phyloP scores from a whole-genome alignment of 179 eudicot genomes.

The Beta macrorhiza region DNA sequence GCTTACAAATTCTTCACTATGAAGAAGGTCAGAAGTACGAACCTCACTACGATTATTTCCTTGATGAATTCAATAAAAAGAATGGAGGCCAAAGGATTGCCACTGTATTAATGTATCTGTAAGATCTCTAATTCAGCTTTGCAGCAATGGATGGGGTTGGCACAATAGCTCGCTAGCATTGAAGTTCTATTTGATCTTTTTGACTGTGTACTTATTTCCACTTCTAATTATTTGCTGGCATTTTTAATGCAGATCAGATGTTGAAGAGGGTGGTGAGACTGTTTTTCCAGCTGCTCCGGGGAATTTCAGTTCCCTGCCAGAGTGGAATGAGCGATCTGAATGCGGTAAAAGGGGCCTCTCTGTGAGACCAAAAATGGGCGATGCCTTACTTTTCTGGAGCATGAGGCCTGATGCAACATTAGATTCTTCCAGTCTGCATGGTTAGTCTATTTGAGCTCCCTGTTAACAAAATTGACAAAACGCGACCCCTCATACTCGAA shows the following conservation, averaged over 20 bases:
- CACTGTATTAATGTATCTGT: conserved; percentile 85
- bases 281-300: conserved; percentile 76
- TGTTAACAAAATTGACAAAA: background rate
- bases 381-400: conserved; percentile 93
- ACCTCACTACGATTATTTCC: conserved; percentile 88
- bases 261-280: conserved; percentile 98
- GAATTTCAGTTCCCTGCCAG: conserved; percentile 58
- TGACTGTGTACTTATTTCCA: background rate
- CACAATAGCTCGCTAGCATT: background rate
- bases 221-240: background rate
- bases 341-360: conserved; percentile 81
- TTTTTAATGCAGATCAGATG: conserved; percentile 65
- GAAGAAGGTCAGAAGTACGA: conserved; percentile 91
- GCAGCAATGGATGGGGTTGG: background rate
- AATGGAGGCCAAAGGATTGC: conserved; percentile 94
- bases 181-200: background rate
- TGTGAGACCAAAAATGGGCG: conserved; percentile 84
- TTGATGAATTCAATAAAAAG: conserved; percentile 69
- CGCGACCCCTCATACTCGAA: background rate
- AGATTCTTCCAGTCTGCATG: conserved; percentile 85
- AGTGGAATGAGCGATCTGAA: conserved; percentile 81
- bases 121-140: conserved; percentile 32
- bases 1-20: conserved; percentile 87
- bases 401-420: conserved; percentile 85
- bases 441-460: conserved; percentile 35